A percentile compares a stretch with the other conserved stretches of the same genome.
phyloP scores from a whole-genome alignment of 2,329 filamentous ascomycete genomes.

The Colletotrichum theobromicola region DNA sequence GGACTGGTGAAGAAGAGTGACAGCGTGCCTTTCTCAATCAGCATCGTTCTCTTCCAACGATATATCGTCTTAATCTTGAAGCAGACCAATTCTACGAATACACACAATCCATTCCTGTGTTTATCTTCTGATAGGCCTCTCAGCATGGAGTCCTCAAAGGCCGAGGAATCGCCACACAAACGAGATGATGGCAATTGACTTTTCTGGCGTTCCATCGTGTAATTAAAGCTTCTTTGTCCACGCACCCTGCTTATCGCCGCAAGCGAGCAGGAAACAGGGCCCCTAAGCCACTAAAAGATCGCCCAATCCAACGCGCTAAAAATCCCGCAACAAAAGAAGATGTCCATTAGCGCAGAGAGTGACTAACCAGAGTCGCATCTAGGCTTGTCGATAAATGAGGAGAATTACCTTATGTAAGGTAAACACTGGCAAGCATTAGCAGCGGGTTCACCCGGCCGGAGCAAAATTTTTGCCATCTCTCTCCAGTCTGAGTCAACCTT shows the following conservation, averaged over 20 bases:
- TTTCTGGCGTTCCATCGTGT: neutral
- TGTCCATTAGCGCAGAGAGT: neutral
- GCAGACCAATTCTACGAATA: no score
- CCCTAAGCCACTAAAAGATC: neutral
- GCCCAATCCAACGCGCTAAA: neutral
- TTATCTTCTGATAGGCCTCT: neutral
- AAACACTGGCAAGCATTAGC: neutral
- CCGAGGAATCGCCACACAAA: neutral
- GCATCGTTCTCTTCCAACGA: neutral
- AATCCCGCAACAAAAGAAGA: neutral
- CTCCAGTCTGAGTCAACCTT: neutral
- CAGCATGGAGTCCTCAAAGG: neutral
- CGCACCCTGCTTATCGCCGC: neutral
- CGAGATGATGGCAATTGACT: neutral
- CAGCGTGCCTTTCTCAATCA: neutral
- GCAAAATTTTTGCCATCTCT: neutral
- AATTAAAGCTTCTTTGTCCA: neutral
- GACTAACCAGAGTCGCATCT: neutral
- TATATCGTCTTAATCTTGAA: neutral
- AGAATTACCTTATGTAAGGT: neutral
- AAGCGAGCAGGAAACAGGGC: neutral
- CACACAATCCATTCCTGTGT: fast-evolving
- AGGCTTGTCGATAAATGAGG: neutral
- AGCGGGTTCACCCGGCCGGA: neutral
- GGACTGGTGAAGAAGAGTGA: fast-evolving